Evolutionary conservation across 441 rosid genomes (phyloP).

Genomic region (Eruca vesicaria): DNA sequence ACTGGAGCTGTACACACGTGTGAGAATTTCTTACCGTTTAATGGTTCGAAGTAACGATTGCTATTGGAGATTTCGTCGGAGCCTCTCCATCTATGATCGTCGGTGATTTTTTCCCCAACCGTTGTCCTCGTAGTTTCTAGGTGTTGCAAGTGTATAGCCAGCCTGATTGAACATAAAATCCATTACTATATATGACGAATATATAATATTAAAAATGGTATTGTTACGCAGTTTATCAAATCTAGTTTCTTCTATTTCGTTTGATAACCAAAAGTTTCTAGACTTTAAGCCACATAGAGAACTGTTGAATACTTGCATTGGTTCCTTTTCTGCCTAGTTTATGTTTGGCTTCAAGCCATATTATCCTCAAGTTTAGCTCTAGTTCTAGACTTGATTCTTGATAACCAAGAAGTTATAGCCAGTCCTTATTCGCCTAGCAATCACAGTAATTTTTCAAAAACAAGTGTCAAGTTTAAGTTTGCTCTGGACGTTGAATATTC

Average conservation of each 20-base stretch:
- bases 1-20: conserved; percentile 78
- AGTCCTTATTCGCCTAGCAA: not conserved
- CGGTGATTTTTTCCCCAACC: conserved; percentile 54
- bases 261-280: not conserved
- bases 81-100: conserved; percentile 56
- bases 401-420: not conserved
- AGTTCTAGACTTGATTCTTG: not conserved
- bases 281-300: not conserved
- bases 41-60: conserved; percentile 53
- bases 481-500: no score
- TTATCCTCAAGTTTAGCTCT: not conserved
- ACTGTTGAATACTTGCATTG: not conserved
- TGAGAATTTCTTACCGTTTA: conserved; percentile 59
- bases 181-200: not conserved
- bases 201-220: not conserved
- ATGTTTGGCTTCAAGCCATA: not conserved
- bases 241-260: not conserved
- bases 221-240: not conserved
- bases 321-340: not conserved
- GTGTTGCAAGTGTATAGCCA: conserved; percentile 80
- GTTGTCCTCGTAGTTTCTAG: conserved; percentile 53
- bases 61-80: conserved; percentile 45
- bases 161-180: conserved; percentile 33
- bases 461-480: no score
- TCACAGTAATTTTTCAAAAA: not conserved